Conservation (phyloP, 352 stramenopile species). For the Globisporangium spinosum region DNA sequence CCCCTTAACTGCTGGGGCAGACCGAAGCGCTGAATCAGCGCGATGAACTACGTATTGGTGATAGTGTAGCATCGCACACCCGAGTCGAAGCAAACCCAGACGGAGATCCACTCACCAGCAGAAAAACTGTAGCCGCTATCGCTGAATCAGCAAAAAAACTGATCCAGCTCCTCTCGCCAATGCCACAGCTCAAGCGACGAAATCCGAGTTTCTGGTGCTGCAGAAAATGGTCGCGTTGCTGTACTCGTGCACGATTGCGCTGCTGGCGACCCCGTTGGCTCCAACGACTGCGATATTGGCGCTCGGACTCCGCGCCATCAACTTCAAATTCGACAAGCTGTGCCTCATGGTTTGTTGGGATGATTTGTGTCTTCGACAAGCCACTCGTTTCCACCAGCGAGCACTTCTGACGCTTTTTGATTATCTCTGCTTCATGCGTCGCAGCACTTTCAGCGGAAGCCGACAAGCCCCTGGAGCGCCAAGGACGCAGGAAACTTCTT, state of each 20-base stretch:
- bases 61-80: neutral
- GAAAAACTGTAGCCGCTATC: neutral
- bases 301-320: constrained; percentile 55
- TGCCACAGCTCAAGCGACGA: constrained; percentile 22
- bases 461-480: constrained; percentile 60
- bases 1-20: neutral
- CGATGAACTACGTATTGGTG: no score
- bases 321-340: constrained; percentile 82
- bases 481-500: constrained; percentile 82
- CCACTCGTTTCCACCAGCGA: no score
- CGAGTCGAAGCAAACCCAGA: neutral
- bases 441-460: constrained; percentile 71
- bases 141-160: no score
- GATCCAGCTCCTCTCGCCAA: neutral
- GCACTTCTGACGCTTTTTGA: neutral
- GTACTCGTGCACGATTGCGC: constrained; percentile 70
- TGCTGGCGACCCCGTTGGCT: constrained; percentile 69
- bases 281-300: constrained; percentile 49
- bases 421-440: neutral
- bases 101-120: neutral
- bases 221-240: constrained; percentile 83
- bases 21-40: neutral
- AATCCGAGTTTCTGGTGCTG: constrained; percentile 67
- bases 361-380: neutral
- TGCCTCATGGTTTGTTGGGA: constrained; percentile 47